phyloP scores from a whole-genome alignment of 2,329 filamentous ascomycete species.

The Pseudogymnoascus sp. region DNA sequence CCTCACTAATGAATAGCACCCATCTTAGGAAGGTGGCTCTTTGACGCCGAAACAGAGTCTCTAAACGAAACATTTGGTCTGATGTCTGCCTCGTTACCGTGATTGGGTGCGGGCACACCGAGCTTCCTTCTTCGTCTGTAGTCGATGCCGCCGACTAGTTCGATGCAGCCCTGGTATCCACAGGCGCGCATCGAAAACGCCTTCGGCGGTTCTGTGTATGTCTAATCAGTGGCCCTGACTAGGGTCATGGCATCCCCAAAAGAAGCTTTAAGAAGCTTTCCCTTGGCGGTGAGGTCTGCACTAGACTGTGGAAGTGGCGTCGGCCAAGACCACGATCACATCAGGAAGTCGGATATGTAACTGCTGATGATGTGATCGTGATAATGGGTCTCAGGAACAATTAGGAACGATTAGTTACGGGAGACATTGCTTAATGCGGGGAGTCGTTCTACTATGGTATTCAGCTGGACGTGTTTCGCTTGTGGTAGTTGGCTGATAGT shows the following conservation, averaged over 20 bases:
- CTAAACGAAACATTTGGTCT: background rate
- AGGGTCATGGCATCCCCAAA: background rate
- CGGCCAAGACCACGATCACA: slow-evolving; percentile 3
- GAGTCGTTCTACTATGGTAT: background rate
- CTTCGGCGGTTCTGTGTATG: background rate
- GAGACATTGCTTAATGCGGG: background rate
- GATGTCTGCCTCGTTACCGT: background rate
- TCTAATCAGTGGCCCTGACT: background rate
- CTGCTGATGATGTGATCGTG: background rate
- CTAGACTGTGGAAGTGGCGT: background rate
- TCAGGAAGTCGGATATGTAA: background rate
- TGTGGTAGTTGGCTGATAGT: background rate
- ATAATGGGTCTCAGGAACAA: background rate
- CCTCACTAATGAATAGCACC: background rate
- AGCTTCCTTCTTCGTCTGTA: slow-evolving; percentile 3
- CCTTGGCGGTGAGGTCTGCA: background rate
- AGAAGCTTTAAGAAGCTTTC: background rate
- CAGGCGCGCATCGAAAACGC: background rate
- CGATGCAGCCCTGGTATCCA: background rate
- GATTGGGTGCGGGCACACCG: background rate
- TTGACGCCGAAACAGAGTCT: background rate
- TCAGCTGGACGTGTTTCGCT: background rate
- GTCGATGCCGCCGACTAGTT: background rate
- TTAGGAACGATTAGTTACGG: background rate
- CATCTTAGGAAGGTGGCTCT: background rate